Base-by-base conservation (phyloP, 192 early-diverging fungal species). In the Lobosporangium transversale region DNA sequence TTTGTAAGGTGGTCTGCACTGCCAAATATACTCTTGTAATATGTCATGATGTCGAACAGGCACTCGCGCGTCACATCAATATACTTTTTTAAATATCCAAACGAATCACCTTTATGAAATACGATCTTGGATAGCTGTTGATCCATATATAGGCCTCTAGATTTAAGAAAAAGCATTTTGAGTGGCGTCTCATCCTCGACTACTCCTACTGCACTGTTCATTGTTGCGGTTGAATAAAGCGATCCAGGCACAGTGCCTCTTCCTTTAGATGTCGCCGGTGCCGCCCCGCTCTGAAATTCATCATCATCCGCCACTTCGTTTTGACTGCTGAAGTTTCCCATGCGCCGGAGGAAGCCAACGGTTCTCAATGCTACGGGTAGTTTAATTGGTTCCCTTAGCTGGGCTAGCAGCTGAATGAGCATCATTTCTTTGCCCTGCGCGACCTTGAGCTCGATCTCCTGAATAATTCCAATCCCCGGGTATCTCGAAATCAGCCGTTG, bases 41-140 rank as follows among this genome's bases (percentile, higher is more conserved):
- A 93, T 14, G 87, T 91, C 50, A 92, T 82, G 43, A 92, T 92
- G 58, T 95, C 93, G 71, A 94, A 90, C 47, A 94, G 84, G 57
- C 89, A 83, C 62, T 94, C 93, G 44, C 93, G 85, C n/a, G 87
- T 84, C 3, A 92, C 79, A 68, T 94, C 94, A 32, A 94, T 85
- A 58, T 91, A 94, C 58, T 86, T 83, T 52, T 90, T 93, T 26
- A 95, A 49, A 56, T 87, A 91, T 9, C 90, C 88, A 30, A 85
- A 86, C 4, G 88, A 80, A 37, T 83, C 81, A 8, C 67, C 68
- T 42, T 67, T 84, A 59, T 84, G 70, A 50, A 83, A 83, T 14
- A 83, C 76, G 26, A 91, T 60, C 30, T 85, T 80, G 4, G 80
- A 64, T 1, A 94, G 30, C 12, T 85, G 84, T 35, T 65, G 69